Conservation (phyloP, 2,329 filamentous ascomycete species). For the Calonectria multiphialidica region DNA sequence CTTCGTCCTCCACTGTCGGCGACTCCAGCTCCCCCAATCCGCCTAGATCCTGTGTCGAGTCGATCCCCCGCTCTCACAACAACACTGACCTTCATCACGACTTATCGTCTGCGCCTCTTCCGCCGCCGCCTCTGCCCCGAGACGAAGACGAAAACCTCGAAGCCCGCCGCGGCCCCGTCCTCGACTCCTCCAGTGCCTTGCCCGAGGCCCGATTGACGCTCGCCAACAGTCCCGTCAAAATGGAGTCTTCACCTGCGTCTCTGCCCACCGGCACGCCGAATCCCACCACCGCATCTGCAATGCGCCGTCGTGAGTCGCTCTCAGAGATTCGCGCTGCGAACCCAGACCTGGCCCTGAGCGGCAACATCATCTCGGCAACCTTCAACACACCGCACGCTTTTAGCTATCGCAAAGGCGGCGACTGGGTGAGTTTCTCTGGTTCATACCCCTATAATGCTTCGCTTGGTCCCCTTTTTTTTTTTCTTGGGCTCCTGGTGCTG, state of each 20-base stretch:
- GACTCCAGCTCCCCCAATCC: constrained; percentile 11
- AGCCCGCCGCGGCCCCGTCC: constrained; percentile 10
- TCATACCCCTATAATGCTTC: constrained; percentile 13
- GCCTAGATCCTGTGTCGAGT: not conserved
- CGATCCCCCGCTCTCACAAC: constrained; percentile 1
- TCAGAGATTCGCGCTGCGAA: constrained; percentile 67
- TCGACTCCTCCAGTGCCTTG: constrained; percentile 17
- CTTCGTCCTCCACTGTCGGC: constrained; percentile 12
- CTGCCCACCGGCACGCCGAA: constrained; percentile 13
- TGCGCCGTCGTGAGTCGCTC: constrained; percentile 63
- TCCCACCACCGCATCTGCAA: constrained; percentile 39
- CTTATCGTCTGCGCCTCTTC: not conserved
- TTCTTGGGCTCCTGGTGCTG: not conserved
- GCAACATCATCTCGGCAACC: constrained; percentile 76
- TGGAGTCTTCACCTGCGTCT: constrained; percentile 12
- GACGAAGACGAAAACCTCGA: constrained; percentile 15
- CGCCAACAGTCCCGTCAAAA: constrained; percentile 16
- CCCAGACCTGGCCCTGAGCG: constrained; percentile 69
- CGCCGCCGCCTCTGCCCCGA: constrained; percentile 10
- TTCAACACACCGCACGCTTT: constrained; percentile 73
- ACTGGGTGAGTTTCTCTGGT: constrained; percentile 66
- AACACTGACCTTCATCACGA: not conserved
- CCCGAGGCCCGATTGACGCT: constrained; percentile 23
- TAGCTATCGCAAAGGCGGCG: constrained; percentile 67
- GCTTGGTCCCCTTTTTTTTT: not conserved